phyloP scores from a whole-genome alignment of 2,329 filamentous ascomycete genomes.

The Aspergillus brasiliensis region DNA sequence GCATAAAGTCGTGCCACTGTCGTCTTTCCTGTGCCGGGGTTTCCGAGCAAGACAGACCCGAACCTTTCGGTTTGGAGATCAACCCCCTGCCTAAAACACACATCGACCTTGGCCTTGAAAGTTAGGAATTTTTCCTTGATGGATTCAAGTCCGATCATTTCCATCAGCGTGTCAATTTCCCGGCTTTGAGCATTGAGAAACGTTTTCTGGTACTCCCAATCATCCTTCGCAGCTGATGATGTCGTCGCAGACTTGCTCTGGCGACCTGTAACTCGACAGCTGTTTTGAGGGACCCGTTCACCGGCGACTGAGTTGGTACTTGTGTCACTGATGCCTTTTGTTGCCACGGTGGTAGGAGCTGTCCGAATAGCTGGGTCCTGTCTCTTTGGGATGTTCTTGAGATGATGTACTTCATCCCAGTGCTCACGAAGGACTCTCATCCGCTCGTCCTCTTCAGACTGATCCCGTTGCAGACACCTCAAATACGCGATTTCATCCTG shows the following conservation, averaged over 20 bases:
- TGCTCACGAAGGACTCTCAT: slow-evolving; percentile 23
- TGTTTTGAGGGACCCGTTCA: neutral
- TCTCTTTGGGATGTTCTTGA: neutral
- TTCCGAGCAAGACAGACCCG: slow-evolving; percentile 66
- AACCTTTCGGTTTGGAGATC: slow-evolving; percentile 62
- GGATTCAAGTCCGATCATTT: slow-evolving; percentile 69
- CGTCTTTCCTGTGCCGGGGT: slow-evolving; percentile 78
- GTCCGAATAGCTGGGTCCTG: slow-evolving; percentile 2
- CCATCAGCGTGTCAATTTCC: slow-evolving; percentile 66
- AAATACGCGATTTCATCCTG: slow-evolving; percentile 28
- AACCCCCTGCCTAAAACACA: slow-evolving; percentile 57
- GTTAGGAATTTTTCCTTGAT: slow-evolving; percentile 66
- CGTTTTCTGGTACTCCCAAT: slow-evolving; percentile 66
- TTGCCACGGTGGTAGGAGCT: neutral
- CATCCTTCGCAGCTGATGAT: slow-evolving; percentile 43
- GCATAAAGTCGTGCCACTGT: slow-evolving; percentile 73
- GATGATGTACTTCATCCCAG: slow-evolving; percentile 17
- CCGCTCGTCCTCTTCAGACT: slow-evolving; percentile 22
- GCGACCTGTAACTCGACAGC: too few relatives aligned
- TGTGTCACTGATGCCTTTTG: neutral
- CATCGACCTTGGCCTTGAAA: slow-evolving; percentile 67
- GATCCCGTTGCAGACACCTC: slow-evolving; percentile 20
- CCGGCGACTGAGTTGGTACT: neutral
- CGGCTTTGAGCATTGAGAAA: slow-evolving; percentile 54
- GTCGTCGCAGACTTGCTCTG: neutral